Conservation (phyloP, 73 alveolate genomes). For the Paramecium biaurelia region DNA sequence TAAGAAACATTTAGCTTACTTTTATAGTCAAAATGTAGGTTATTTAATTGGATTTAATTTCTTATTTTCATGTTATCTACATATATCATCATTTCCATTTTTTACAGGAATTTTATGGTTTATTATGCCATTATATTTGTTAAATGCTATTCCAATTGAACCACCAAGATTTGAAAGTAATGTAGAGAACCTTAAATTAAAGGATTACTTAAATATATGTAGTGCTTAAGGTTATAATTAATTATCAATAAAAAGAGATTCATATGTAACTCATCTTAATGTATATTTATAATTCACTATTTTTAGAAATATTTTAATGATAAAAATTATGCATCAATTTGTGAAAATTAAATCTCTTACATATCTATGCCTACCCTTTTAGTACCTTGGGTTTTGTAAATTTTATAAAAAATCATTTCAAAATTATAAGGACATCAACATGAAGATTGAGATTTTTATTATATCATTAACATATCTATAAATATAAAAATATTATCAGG, state of each 20-base stretch:
- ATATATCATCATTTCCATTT: conserved; percentile 24
- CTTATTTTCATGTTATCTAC: conserved; percentile 4
- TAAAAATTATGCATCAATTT: not conserved
- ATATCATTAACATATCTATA: not conserved
- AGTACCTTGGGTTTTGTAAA: not conserved
- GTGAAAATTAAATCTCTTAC: not conserved
- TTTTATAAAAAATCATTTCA: not conserved
- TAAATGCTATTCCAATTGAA: conserved; percentile 37
- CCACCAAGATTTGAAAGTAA: not conserved
- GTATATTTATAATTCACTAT: not conserved
- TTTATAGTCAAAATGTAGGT: not conserved
- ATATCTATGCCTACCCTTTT: not conserved
- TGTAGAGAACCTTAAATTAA: not conserved
- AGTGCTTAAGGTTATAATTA: not conserved
- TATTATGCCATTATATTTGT: not conserved
- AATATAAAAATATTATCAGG: not conserved
- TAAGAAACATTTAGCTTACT: conserved; percentile 11
- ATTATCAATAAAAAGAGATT: not conserved
- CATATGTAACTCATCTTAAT: not conserved
- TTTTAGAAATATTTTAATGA: not conserved
- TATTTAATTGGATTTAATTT: conserved; percentile 30
- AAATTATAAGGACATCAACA: not conserved
- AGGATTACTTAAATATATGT: not conserved
- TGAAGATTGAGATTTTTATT: not conserved
- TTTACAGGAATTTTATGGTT: conserved; percentile 43